Evolutionary conservation across 371 early-diverging fungal genomes (phyloP).

Genomic region (Choanephora cucurbitarum): DNA sequence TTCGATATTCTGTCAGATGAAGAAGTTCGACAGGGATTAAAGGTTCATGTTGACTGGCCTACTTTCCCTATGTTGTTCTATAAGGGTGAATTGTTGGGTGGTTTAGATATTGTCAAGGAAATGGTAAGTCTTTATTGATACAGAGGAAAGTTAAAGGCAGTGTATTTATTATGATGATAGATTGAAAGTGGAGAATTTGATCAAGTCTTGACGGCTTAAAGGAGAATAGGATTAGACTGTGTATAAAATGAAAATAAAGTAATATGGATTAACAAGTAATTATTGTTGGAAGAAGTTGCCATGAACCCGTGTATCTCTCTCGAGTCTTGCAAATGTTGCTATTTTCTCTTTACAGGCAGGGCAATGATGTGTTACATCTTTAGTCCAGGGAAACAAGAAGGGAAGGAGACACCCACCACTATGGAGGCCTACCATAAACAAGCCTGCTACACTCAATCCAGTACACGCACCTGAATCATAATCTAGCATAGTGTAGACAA

Average conservation of each 20-base stretch:
- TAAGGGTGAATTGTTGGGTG: constrained; percentile 92
- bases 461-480: constrained; percentile 21
- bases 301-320: constrained; percentile 19
- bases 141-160: background rate
- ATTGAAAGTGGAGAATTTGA: constrained; percentile 49
- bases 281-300: too few relatives aligned
- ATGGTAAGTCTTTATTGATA: constrained; percentile 59
- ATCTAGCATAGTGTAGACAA: constrained; percentile 15
- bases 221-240: background rate
- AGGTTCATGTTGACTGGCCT: constrained; percentile 60
- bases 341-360: constrained; percentile 21
- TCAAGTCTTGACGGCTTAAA: constrained; percentile 46
- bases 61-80: constrained; percentile 79
- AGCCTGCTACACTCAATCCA: constrained; percentile 14
- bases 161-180: constrained; percentile 18
- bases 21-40: constrained; percentile 78
- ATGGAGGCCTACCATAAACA: constrained; percentile 18
- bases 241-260: constrained; percentile 4
- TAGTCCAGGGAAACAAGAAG: constrained; percentile 21
- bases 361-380: constrained; percentile 20
- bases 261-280: too few relatives aligned
- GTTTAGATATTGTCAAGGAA: constrained; percentile 91
- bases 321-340: constrained; percentile 25
- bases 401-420: constrained; percentile 18
- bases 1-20: constrained; percentile 91